Base-by-base conservation (phyloP, 306 rosid species). In the Argentina anserina region DNA sequence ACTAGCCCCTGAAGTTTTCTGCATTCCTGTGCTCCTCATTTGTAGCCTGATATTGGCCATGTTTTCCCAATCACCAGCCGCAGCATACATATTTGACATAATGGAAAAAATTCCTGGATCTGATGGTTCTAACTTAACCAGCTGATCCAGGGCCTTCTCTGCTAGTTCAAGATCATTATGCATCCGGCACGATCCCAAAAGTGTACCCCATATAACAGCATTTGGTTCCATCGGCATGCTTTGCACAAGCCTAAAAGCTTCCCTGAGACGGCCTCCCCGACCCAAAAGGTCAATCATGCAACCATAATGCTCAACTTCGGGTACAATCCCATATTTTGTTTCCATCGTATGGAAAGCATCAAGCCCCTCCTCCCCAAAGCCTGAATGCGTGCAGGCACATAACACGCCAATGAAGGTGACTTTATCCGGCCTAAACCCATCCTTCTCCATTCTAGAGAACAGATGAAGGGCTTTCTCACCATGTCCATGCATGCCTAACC, bases 251-350 rank as follows among this genome's bases (percentile, higher is more conserved):
- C 42, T 71, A 78, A 86, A 82, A 80, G 97, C 98, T 85, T 93
- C 96, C 40, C 75, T 67, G 23, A 93, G 90, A 74, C 79, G 92
- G 29, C 97, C 96, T 25, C 89, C 87, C 10, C 94, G 98, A 39
- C 96, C 88, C 25, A 94, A 80, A 25, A 94, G 96, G 82, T 91
- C 97, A 53, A 94, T 69, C 89, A 94, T 84, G 70, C 97, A 91
- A 80, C 96, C 97, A 17, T 89, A 91, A 72, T 94, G 96, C 85
- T 86, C 91, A 46, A 88, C 63, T 71, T 77, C 65, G 18, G 96
- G 94, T 77, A 80, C 87, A 58, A 94, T 58, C 78, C 87, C 84
- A 20, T 86, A 84, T 34, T 86, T 86, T 53, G 74, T 82, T 81
- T 91, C 90, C 97, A 91, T 91, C 3, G 82, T 31, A 65, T 81